phyloP scores from a whole-genome alignment of 2,329 filamentous ascomycete species.

The Fusarium anguioides region DNA sequence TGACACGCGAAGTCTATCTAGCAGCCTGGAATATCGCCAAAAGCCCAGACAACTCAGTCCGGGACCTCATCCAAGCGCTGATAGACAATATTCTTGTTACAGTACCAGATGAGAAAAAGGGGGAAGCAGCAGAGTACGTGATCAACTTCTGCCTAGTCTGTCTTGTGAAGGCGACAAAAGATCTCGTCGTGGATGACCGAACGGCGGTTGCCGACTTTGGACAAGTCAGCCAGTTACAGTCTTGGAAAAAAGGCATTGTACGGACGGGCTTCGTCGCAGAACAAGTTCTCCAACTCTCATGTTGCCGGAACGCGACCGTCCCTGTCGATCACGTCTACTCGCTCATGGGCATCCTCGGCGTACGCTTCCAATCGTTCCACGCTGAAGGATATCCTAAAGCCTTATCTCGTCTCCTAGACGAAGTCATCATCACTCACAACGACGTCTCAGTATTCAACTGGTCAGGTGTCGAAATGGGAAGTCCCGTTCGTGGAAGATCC shows the following conservation, averaged over 20 bases:
- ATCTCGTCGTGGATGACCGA: not conserved
- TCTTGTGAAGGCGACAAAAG: not conserved
- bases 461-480: not conserved
- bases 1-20: not conserved
- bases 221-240: not conserved
- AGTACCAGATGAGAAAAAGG: accelerated
- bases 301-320: not conserved
- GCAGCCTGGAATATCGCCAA: not conserved
- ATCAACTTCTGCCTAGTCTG: not conserved
- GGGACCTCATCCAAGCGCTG: not conserved
- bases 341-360: slow-evolving; percentile 2
- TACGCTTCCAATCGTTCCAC: not conserved
- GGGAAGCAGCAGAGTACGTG: not conserved
- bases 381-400: slow-evolving; percentile 4
- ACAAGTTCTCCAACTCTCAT: not conserved
- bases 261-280: not conserved
- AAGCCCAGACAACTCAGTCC: accelerated
- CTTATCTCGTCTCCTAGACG: not conserved
- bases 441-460: slow-evolving; percentile 7
- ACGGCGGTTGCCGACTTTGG: not conserved
- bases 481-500: not conserved
- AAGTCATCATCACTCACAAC: not conserved
- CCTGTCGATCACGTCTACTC: slow-evolving; percentile 3
- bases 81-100: not conserved
- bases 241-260: not conserved